These are phyloP conservation scores for Podila epigama DNA, from an alignment of 192 early-diverging fungal species.

Conservation along the genomic window DNA sequence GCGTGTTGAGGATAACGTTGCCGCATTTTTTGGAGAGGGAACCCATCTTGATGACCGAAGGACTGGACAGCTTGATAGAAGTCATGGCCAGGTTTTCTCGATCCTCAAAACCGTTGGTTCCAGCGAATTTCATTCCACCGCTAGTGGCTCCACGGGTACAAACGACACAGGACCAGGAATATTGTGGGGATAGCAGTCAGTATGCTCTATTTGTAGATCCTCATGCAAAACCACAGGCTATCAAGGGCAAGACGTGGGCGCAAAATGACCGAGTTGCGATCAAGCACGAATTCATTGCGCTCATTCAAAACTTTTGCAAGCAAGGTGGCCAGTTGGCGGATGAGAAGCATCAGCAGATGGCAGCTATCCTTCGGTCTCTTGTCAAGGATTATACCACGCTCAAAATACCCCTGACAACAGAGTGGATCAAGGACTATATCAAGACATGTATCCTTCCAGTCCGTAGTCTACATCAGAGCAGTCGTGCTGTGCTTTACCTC, in stretches of 20 bases:
- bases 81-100: conserved; percentile 58
- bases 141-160: conserved; percentile 11
- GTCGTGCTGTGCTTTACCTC: conserved; percentile 26
- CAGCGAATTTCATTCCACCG: conserved; percentile 24
- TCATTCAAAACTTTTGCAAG: conserved; percentile 54
- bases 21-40: conserved; percentile 44
- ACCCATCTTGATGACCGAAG: conserved; percentile 49
- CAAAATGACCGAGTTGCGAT: conserved; percentile 65
- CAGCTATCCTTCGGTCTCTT: conserved; percentile 49
- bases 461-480: conserved; percentile 23
- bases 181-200: conserved; percentile 9
- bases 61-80: conserved; percentile 54
- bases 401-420: conserved; percentile 48
- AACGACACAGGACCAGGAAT: conserved; percentile 2
- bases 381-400: conserved; percentile 55
- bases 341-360: conserved; percentile 56
- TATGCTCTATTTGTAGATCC: conserved; percentile 8
- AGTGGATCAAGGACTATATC: conserved; percentile 61
- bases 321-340: conserved; percentile 55
- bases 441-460: conserved; percentile 32
- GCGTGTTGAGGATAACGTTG: conserved; percentile 49
- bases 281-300: conserved; percentile 60
- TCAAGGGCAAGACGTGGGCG: conserved; percentile 63
- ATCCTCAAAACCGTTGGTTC: conserved; percentile 50
- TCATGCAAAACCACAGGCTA: conserved; percentile 22